These are phyloP conservation scores for Tympanopsis confertula DNA, from an alignment of 2,329 filamentous ascomycete genomes.

Conservation along the genomic window DNA sequence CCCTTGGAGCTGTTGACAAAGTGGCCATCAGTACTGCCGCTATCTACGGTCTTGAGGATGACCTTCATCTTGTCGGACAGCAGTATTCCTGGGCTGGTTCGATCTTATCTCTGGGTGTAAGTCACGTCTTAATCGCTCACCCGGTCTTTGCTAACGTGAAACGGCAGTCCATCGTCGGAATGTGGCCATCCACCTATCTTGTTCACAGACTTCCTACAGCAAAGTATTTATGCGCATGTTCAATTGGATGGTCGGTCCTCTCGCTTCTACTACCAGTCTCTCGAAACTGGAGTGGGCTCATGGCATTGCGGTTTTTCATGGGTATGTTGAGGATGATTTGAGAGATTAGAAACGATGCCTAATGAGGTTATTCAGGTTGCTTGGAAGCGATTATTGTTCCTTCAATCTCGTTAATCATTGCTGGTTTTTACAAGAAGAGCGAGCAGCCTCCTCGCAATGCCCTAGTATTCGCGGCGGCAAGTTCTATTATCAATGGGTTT, in stretches of 20 bases:
- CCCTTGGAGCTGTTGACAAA: slow-evolving; percentile 18
- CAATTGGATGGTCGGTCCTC: slow-evolving; percentile 15
- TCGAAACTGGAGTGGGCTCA: slow-evolving; percentile 14
- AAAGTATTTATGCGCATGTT: slow-evolving; percentile 12
- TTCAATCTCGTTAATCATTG: slow-evolving; percentile 19
- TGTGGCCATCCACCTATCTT: slow-evolving; percentile 12
- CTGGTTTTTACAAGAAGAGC: slow-evolving; percentile 22
- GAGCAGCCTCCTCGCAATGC: slow-evolving; percentile 22
- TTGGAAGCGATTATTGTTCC: slow-evolving; percentile 20
- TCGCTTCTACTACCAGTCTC: slow-evolving; percentile 13
- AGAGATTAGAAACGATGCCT: slow-evolving; percentile 2
- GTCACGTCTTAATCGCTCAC: slow-evolving; percentile 1
- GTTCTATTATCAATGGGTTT: no score
- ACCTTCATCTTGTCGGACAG: slow-evolving; percentile 17
- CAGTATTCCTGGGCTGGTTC: slow-evolving; percentile 19
- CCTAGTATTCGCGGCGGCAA: no score
- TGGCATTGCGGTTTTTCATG: slow-evolving; percentile 21
- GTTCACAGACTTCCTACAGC: slow-evolving; percentile 14
- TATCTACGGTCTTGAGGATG: slow-evolving; percentile 18
- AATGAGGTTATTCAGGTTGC: slow-evolving; percentile 5
- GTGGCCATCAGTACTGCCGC: slow-evolving; percentile 18
- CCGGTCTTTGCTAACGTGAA: not conserved
- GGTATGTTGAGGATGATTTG: slow-evolving; percentile 10
- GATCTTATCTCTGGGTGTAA: slow-evolving; percentile 14
- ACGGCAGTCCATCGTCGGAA: slow-evolving; percentile 10